Base-by-base conservation (phyloP, 2,329 filamentous ascomycete species). In the Arthrobotrys sinensis region DNA sequence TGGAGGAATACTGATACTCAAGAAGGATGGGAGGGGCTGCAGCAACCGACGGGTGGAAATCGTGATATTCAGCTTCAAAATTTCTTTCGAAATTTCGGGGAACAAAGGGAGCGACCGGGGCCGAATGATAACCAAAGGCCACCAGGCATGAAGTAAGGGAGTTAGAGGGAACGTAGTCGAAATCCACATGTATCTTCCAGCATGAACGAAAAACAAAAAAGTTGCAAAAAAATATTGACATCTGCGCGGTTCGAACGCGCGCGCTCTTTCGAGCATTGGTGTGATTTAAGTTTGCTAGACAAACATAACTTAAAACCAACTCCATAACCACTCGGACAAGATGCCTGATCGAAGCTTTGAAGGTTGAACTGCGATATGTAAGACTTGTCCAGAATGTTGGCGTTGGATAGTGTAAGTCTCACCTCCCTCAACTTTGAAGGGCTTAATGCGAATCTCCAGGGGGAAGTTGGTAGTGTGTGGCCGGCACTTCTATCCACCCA, bases 291-390 rank as follows among this genome's bases (percentile, higher is more conserved):
- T 78, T 68, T 78, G 75, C 65, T 72, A 19, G 24, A 55, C 67
- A 72, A 72, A 78, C 67, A 66, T 62, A 46, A 67, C 75, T 78
- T 78, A 78, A 78, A 78, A 78, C 75, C 75, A 78, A 78, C 75
- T 78, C 75, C 75, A 78, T 78, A 78, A 78, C 75, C 75, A 78
- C 75, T 78, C 75, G 75, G 75, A 78, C 75, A 78, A 78, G 75
- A 78, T 78, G 75, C 75, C 75, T 72, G 53, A 72, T 78, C 75
- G 75, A 67, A 46, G 28, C 75, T 78, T 78, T 63, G 4, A 7
- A 32, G 10, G 0, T 21, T 11, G 4, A 48, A 64, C 38, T 50
- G 38, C 60, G 5, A n/a, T 43, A 60, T 62, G 46, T 65, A 34
- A 69, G 12, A 4, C 40, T 65, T 43, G 10, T 10, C 32, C 12